phyloP scores from a whole-genome alignment of 495 filamentous ascomycete species.

The Jackrogersella multiformis region DNA sequence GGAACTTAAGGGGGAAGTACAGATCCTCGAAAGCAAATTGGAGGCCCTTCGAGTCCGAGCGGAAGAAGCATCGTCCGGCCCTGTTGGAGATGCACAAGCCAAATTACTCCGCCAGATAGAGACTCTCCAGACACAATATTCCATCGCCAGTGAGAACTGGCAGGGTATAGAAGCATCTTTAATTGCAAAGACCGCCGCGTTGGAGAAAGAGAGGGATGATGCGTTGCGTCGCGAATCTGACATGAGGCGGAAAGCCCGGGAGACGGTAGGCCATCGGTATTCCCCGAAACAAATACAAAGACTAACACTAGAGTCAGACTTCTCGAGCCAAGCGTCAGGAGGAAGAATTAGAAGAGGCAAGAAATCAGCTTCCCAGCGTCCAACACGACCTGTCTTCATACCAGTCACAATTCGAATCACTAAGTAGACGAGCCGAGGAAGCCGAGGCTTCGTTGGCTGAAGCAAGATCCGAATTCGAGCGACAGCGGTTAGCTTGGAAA shows the following conservation, averaged over 20 bases:
- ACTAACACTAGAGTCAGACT: conserved; percentile 60
- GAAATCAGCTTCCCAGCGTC: conserved; percentile 69
- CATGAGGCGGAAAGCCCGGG: conserved; percentile 83
- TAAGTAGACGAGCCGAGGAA: conserved; percentile 70
- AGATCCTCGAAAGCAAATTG: conserved; percentile 86
- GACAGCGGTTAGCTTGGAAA: conserved; percentile 67
- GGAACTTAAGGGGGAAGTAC: conserved; percentile 84
- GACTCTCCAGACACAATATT: conserved; percentile 94
- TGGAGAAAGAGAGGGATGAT: conserved; percentile 93
- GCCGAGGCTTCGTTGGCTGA: conserved; percentile 69
- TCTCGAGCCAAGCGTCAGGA: conserved; percentile 78
- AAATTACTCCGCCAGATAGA: conserved; percentile 94
- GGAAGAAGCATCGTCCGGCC: conserved; percentile 89
- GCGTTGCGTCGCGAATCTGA: conserved; percentile 83
- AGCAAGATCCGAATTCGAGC: conserved; percentile 55
- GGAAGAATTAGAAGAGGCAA: conserved; percentile 80
- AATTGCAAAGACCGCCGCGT: conserved; percentile 71
- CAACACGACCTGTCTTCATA: conserved; percentile 64
- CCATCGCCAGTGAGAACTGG: conserved; percentile 96
- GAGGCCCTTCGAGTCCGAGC: conserved; percentile 85
- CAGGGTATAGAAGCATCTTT: conserved; percentile 90
- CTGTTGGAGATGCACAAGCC: conserved; percentile 82
- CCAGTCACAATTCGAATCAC: conserved; percentile 68
- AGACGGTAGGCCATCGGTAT: conserved; percentile 66
- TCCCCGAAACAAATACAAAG: conserved; percentile 12